phyloP scores from a whole-genome alignment of 441 rosid genomes.

The Erodium texanum region DNA sequence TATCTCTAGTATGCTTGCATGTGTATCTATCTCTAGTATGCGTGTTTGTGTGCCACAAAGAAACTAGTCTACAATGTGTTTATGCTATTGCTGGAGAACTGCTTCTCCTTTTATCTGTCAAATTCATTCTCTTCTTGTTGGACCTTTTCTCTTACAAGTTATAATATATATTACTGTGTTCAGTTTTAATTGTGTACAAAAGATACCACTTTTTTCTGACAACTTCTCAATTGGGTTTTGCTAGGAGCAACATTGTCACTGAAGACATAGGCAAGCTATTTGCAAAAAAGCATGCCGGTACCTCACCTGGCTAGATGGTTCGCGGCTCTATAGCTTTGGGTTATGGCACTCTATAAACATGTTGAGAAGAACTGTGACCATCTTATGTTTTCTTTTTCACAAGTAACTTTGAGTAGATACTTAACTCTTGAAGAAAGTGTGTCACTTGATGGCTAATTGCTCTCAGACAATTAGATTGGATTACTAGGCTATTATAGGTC shows the following conservation, averaged over 20 bases:
- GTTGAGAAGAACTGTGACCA: neutral
- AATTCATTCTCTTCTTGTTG: neutral
- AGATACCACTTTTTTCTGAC: constrained; percentile 16
- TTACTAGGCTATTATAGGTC: neutral
- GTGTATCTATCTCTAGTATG: neutral
- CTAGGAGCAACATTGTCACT: constrained; percentile 89
- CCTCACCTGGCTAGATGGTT: constrained; percentile 22
- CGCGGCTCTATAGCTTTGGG: constrained; percentile 11
- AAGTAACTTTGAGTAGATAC: neutral
- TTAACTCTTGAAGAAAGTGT: neutral
- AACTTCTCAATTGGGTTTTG: constrained; percentile 12
- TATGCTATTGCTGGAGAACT: neutral
- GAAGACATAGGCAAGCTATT: constrained; percentile 82
- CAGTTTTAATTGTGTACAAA: neutral
- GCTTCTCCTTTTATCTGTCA: neutral
- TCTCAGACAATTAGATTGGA: neutral
- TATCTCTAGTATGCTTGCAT: neutral
- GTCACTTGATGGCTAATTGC: neutral
- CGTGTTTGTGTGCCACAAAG: neutral
- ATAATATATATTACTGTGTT: neutral
- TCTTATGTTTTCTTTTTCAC: neutral
- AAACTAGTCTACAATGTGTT: no score
- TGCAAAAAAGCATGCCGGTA: constrained; percentile 42
- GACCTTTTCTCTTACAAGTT: neutral
- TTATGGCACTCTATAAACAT: neutral